A percentile compares a stretch with the other conserved stretches of the same genome.
phyloP scores from a whole-genome alignment of 345 rosid species.

The Excoecaria agallocha region DNA sequence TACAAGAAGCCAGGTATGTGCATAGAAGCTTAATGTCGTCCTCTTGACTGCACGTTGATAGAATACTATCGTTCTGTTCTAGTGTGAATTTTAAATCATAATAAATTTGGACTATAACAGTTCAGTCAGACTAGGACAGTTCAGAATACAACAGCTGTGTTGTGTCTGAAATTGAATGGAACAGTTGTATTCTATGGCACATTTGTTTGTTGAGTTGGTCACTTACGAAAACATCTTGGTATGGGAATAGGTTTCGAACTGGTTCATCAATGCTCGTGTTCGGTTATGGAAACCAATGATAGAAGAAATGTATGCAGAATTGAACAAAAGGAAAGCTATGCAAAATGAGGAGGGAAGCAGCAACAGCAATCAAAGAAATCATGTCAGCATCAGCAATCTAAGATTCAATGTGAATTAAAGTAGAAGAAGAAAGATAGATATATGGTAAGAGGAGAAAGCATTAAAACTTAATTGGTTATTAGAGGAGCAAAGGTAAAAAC shows the following conservation, averaged over 20 bases:
- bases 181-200: no score
- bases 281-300: conserved; percentile 99
- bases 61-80: no score
- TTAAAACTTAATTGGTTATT: neutral
- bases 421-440: neutral
- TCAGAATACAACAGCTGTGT: no score
- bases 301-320: conserved; percentile 89
- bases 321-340: conserved; percentile 59
- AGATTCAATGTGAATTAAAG: conserved; percentile 29
- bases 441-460: neutral
- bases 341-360: conserved; percentile 34
- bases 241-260: conserved; percentile 72
- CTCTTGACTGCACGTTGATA: no score
- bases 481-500: neutral
- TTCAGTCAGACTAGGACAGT: no score
- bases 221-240: neutral
- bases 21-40: neutral
- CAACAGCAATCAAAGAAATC: conserved; percentile 28
- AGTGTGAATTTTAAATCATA: no score
- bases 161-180: no score
- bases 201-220: neutral
- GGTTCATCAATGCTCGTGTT: conserved; percentile 97
- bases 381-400: conserved; percentile 28
- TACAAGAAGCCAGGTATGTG: conserved; percentile 87
- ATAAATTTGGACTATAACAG: no score